These are phyloP conservation scores for Pseudomicrostroma phylloplanum DNA, from an alignment of 1,284 basidiomycete species.

Conservation along the genomic window DNA sequence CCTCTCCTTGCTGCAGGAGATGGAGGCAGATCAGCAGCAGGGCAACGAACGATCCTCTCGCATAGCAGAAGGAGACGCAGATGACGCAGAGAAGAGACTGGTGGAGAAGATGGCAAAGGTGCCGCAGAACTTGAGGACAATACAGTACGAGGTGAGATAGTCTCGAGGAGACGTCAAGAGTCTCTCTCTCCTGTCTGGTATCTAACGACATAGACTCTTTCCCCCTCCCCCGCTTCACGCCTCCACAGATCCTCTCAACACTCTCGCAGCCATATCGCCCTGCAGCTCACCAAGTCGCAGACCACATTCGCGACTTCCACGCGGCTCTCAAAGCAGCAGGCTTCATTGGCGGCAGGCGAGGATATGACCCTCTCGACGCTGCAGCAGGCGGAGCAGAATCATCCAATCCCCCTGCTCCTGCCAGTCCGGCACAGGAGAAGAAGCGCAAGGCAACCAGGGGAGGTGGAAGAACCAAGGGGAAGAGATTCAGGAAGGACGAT, in stretches of 20 bases:
- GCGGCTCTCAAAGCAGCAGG: conserved; percentile 1
- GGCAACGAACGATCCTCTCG: conserved; percentile 46
- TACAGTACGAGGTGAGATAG: conserved; percentile 74
- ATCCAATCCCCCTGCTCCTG: neutral
- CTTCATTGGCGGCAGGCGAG: conserved; percentile 6
- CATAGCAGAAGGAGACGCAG: conserved; percentile 8
- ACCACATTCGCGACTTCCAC: conserved; percentile 2
- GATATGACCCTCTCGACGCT: neutral
- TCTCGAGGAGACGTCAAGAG: too few species aligned
- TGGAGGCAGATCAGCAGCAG: conserved; percentile 70
- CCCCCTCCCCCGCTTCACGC: neutral
- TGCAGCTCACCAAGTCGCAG: neutral
- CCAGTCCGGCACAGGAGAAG: neutral
- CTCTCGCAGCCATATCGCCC: neutral
- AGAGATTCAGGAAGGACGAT: neutral
- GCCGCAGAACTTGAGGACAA: conserved; percentile 71
- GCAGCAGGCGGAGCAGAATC: neutral
- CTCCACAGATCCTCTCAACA: neutral
- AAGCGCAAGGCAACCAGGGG: neutral
- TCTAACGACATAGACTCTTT: too few species aligned
- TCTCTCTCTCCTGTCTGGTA: too few species aligned
- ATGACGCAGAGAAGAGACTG: conserved; percentile 12
- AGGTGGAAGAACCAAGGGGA: neutral
- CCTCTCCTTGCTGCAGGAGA: conserved; percentile 66
- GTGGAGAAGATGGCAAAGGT: conserved; percentile 25